Base-by-base conservation (phyloP, 805 yeast genomes). In the Vanderwaltozyma polyspora region DNA sequence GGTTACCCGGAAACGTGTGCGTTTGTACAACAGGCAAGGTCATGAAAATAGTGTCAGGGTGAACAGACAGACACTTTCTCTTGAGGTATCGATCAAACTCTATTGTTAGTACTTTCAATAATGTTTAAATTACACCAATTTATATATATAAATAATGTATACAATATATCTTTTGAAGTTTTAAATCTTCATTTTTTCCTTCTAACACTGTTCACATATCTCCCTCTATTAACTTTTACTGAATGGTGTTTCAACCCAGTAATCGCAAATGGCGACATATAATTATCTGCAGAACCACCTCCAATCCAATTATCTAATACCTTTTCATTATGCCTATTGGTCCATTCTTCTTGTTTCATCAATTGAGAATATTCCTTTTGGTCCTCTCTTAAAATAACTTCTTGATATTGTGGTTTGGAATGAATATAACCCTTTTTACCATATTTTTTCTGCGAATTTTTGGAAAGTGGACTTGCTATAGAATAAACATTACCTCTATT, bases 301-400 rank as follows among this genome's bases (percentile, higher is more conserved):
- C 96, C 95, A 33, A 87, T 77, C 79, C 93, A 91, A 48, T 84
- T 85, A 45, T 79, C 77, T 42, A 86, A 63, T 37, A 81, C 66
- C 56, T 87, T 87, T 50, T 87, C 96, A 48, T 83, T 84, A 49
- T 83, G 81, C 49, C 82, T 70, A 50, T 82, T 72, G 46, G 77
- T 79, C 93, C 95, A 85, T 29, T 78, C 77, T 35, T 87, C 93
- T 49, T 83, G 79, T 55, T 86, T 86, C 39, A 89, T 55, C 2
- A 95, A 94, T 56, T 80, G 77, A 44, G 75, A 74, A 57, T 91
- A 91, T 59, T 91, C 98, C 50, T 81, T 83, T 63, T 91, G 96
- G 60, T 91, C 99, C 57, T 83, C 97, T 48, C 93, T 74, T 37
- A 86, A 67, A 31, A 81, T 68, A 5, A 51, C 48, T 18, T 49